Evolutionary conservation across 495 filamentous ascomycete genomes (phyloP).

Genomic region (Tuber melanosporum): DNA sequence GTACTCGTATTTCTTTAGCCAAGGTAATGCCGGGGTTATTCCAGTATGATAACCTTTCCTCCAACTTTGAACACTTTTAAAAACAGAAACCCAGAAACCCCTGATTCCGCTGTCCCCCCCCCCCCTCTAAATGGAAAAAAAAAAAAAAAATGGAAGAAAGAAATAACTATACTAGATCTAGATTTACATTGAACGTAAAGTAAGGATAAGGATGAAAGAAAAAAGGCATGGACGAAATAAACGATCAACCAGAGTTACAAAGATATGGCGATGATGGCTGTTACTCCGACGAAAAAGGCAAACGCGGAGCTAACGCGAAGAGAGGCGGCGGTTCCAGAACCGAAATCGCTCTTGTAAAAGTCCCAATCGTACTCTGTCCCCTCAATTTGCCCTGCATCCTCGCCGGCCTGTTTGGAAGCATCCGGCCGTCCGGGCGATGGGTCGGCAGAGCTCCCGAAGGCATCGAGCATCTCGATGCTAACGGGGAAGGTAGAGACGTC

Average conservation of each 20-base stretch:
- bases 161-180: background rate
- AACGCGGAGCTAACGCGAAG: background rate
- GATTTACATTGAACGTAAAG: background rate
- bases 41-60: background rate
- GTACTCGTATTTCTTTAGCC: background rate
- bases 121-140: background rate
- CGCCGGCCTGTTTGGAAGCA: background rate
- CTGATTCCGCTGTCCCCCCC: background rate
- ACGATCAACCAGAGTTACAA: background rate
- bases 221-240: background rate
- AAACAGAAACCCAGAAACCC: background rate
- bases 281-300: background rate
- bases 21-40: background rate
- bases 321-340: background rate
- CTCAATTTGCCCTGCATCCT: slow-evolving; percentile 5
- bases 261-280: background rate
- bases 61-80: background rate
- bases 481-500: slow-evolving; percentile 19
- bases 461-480: slow-evolving; percentile 15
- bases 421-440: background rate
- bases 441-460: slow-evolving; percentile 12
- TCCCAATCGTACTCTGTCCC: slow-evolving; percentile 13
- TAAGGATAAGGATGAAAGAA: background rate
- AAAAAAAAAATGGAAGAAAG: background rate
- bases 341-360: background rate